Conservation (phyloP, 306 rosid genomes). For the Vigna nakashimae region DNA sequence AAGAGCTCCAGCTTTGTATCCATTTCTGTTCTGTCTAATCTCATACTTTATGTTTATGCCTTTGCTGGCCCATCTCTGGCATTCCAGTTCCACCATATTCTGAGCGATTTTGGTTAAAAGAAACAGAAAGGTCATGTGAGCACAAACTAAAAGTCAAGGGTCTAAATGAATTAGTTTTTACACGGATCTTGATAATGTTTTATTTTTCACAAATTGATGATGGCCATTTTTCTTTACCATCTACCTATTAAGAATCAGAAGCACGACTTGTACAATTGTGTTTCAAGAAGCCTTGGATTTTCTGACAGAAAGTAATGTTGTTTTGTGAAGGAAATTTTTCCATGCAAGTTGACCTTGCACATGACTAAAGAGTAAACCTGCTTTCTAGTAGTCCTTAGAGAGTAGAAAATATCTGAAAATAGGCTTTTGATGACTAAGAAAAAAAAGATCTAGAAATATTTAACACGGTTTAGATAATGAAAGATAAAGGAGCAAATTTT, state of each 20-base stretch:
- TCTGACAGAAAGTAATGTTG: background rate
- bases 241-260: background rate
- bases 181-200: background rate
- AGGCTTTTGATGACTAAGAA: constrained; percentile 15
- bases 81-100: constrained; percentile 78
- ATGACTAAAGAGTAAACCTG: background rate
- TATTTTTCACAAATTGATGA: background rate
- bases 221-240: constrained; percentile 9
- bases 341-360: constrained; percentile 23
- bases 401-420: background rate
- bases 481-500: constrained; percentile 32
- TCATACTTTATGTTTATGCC: constrained; percentile 91
- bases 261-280: background rate
- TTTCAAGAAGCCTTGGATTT: background rate
- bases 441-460: background rate
- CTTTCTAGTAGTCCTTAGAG: background rate
- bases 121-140: background rate
- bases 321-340: constrained; percentile 15
- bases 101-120: constrained; percentile 31
- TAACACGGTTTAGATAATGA: constrained; percentile 16
- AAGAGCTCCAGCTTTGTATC: constrained; percentile 94
- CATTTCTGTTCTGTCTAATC: constrained; percentile 81
- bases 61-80: constrained; percentile 84
- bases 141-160: background rate
- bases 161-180: background rate